Evolutionary conservation across 2,329 filamentous ascomycete species (phyloP), one percentile per base, ranked within the genome.

Genomic region (Coniella vitis): DNA sequence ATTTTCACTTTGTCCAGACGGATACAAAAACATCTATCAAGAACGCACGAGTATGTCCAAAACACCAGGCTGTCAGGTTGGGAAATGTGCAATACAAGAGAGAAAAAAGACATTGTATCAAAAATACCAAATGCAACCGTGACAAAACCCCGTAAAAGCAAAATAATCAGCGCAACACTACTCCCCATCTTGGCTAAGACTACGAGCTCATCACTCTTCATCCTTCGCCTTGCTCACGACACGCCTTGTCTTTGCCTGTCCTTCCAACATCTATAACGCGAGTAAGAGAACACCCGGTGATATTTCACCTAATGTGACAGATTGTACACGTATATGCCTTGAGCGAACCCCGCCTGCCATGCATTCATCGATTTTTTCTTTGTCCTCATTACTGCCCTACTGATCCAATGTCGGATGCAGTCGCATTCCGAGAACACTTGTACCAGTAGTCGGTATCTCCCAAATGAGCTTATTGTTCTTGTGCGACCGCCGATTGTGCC

Each of bases 241-340:
- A 22, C 21, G 25, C 25, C 25, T 5, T 29, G 25, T 10, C 25
- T 10, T 29, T 29, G 25, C 25, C 25, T 5, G 25, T 29, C 20
- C 19, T 37, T 16, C 44, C 21, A 64, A 63, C 63, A 56, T 74
- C 71, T 75, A 74, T 74, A 64, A 70, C 67, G 65, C 70, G 65
- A 59, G 34, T 51, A 60, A 56, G 10, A 29, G 25, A 5, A 47
- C 51, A 53, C 22, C 34, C 38, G n/a, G 31, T 43, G 65, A 65
- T 61, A 60, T 59, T 29, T 61, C 62, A 63, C 65, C 62, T 65
- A 66, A 68, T 69, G 65, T 65, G 64, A 72, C 66, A 74, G 22
- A 74, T 71, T 74, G 67, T 76, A 76, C 73, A 74, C 66, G 66
- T 68, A 66, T 65, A 60, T 63, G 57, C 56, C 61, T 55, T 54